Base-by-base conservation (phyloP, 2,329 filamentous ascomycete species). In the Fonsecaea erecta region DNA sequence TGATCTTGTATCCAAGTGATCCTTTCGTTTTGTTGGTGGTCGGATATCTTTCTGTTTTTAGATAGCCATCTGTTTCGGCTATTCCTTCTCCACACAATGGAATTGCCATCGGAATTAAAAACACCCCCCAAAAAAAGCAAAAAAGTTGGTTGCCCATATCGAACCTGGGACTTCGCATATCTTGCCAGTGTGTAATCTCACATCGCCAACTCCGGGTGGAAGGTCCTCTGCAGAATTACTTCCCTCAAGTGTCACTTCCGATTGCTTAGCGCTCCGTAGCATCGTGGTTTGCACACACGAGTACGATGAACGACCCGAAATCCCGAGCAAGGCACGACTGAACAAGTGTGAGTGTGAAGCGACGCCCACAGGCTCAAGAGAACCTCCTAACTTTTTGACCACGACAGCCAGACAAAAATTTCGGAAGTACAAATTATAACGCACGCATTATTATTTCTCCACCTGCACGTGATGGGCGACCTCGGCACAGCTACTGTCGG, bases 201-300 rank as follows among this genome's bases (percentile, higher is more conserved):
- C 77, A 75, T 79, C 82, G 82, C 83, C 82, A 83, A 77, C 78
- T 77, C 78, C 79, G 81, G 82, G 81, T 80, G 81, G 78, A 80
- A 76, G 75, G 76, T 74, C 80, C 81, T 84, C 81, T 85, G 83
- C 82, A 82, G 81, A 83, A 84, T 85, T 82, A 76, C 83, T 84
- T 83, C 81, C 80, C 83, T 85, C 81, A 83, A 84, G 81, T 67
- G 70, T 85, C 74, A 77, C 74, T 75, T 80, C 78, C 81, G 18
- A 83, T 82, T 77, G 78, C 83, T 85, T 82, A 85, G 72, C 78
- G 78, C 75, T 76, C 74, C 75, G 71, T 78, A 84, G 79, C 82
- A 77, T 84, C 83, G 80, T 78, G 77, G 80, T 82, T 81, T 85
- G 78, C 83, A 81, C 80, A 74, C 77, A 78, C 81, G 83, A 84